Evolutionary conservation across 352 stramenopile species (phyloP), one percentile per base, ranked within the genome.

Genomic region (Globisporangium megalacanthum): DNA sequence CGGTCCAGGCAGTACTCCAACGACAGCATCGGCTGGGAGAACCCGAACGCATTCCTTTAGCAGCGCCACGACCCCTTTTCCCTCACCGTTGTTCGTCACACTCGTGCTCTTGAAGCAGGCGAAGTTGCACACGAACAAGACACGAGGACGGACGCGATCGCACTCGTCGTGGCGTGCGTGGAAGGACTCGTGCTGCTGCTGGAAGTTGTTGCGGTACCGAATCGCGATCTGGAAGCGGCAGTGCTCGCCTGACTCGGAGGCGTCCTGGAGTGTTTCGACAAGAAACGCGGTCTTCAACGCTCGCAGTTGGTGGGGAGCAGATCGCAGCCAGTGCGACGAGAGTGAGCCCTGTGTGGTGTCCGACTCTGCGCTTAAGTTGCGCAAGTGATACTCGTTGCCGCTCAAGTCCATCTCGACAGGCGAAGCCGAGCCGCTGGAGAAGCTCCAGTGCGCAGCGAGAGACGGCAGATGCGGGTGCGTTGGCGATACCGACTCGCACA

Each of bases 91-190:
- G 5, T 56, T 54, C 0, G 53, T 64, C 19, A 79, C 48, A 37
- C 56, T 75, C 9, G 60, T 59, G 41, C 58, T 71, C 11, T 64
- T 68, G 49, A 45, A 65, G 10, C 57, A 68, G 0, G 44, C 33
- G n/a, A 77, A 73, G 17, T 79, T 79, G 45, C 72, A 50, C 35
- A 75, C 29, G 35, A 79, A 56, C 15, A 77, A 47, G 11, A 79
- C 31, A 6, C 47, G 48, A 39, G 35, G 35, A 39, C 35, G 6
- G 6, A 13, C 7, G 35, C 35, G 7, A 39, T 13, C 35, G 6
- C 5, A 48, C 13, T 39, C 4, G n/a, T 36, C 11, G 17, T 52
- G 9, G 14, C 4, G 36, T 31, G 41, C 13, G 15, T 39, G 25
- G 35, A 39, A 11, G 39, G 48, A 7, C 29, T 37, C 29, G 7